Conservation (phyloP, 371 early-diverging fungal species). For the Funneliformis caledonium region DNA sequence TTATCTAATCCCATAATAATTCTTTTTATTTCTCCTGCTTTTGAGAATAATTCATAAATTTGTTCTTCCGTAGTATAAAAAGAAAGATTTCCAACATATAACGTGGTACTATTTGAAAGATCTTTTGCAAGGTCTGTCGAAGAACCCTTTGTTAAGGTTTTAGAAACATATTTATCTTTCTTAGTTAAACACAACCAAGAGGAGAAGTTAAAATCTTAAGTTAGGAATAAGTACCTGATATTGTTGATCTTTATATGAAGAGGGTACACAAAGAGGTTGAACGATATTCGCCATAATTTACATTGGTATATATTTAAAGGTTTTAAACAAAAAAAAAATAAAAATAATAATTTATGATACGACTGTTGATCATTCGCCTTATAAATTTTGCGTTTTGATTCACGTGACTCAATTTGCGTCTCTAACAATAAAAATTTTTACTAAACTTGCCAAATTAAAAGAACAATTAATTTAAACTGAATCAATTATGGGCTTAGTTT, state of each 20-base stretch:
- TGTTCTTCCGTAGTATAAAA: constrained; percentile 99
- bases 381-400: too few relatives aligned
- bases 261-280: constrained; percentile 82
- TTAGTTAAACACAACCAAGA: background rate
- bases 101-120: constrained; percentile 76
- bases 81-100: constrained; percentile 98
- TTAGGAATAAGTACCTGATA: constrained; percentile 62
- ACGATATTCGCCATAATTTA: constrained; percentile 67
- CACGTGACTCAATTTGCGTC: too few relatives aligned
- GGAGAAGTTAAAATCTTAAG: background rate
- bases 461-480: too few relatives aligned
- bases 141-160: constrained; percentile 60
- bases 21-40: constrained; percentile 95
- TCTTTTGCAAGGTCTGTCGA: constrained; percentile 70
- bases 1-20: constrained; percentile 99
- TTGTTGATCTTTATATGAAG: constrained; percentile 84
- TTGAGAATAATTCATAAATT: constrained; percentile 94
- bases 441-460: too few relatives aligned
- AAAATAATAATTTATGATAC: too few relatives aligned
- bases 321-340: too few relatives aligned
- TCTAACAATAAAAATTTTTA: too few relatives aligned
- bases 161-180: background rate
- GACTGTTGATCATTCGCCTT: too few relatives aligned
- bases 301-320: background rate
- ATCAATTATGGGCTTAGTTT: too few relatives aligned